Percentiles rank a stretch among this genome's conserved stretches.
Conservation (phyloP, 2,329 filamentous ascomycete species). For the Tympanopsis confertula region DNA sequence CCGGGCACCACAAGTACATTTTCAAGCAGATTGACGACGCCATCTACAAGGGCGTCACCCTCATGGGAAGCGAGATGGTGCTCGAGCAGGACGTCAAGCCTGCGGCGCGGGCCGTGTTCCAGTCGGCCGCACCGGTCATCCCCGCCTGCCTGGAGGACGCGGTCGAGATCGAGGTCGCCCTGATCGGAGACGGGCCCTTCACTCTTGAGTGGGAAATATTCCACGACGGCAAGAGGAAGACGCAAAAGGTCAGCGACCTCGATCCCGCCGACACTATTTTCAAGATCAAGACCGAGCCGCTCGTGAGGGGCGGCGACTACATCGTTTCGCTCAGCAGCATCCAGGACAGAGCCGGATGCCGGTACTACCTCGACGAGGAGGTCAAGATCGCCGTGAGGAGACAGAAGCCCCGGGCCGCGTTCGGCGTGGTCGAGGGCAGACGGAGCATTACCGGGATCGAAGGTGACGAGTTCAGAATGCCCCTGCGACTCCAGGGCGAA, state of each 20-base stretch:
- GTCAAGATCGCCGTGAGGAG: constrained; percentile 76
- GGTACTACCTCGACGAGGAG: constrained; percentile 74
- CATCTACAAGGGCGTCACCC: constrained; percentile 60
- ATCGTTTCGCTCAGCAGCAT: constrained; percentile 75
- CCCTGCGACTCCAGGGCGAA: constrained; percentile 74
- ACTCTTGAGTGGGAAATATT: constrained; percentile 84
- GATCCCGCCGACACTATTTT: constrained; percentile 47
- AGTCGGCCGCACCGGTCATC: constrained; percentile 37
- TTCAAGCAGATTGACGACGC: constrained; percentile 73
- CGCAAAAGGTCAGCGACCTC: constrained; percentile 54
- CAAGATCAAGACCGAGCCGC: constrained; percentile 62
- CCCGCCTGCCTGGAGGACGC: constrained; percentile 75
- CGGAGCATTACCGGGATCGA: constrained; percentile 67
- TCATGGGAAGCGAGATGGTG: constrained; percentile 48
- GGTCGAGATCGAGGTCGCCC: constrained; percentile 60
- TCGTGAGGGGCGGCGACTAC: constrained; percentile 80
- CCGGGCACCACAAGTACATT: constrained; percentile 76
- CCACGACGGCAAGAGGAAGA: constrained; percentile 74
- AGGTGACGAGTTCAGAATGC: constrained; percentile 60
- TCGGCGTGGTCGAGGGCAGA: constrained; percentile 75
- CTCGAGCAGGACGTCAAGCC: constrained; percentile 89
- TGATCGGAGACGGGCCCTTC: constrained; percentile 82
- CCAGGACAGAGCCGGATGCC: constrained; percentile 76
- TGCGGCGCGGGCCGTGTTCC: constrained; percentile 68
- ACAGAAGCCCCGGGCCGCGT: constrained; percentile 75